Evolutionary conservation across 345 rosid genomes (phyloP).

Genomic region (Euphorbia pulcherrima): DNA sequence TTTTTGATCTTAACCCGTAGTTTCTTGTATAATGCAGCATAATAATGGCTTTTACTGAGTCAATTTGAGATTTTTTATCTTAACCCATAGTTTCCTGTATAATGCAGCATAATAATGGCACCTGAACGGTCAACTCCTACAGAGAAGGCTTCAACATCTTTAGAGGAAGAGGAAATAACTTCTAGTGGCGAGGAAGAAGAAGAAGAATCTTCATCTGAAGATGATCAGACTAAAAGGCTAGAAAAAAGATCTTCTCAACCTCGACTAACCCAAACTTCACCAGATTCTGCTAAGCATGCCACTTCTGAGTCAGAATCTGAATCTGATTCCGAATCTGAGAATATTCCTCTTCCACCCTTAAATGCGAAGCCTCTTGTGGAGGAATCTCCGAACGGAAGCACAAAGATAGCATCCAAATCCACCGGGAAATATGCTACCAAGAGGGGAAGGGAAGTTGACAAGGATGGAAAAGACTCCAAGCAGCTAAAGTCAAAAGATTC

Average conservation of each 20-base stretch:
- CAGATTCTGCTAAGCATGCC: background rate
- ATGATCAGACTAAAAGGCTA: background rate
- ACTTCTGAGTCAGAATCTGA: background rate
- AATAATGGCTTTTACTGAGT: too few species aligned
- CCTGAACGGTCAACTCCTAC: conserved; percentile 26
- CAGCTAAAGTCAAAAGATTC: conserved; percentile 19
- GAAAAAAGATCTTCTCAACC: too few species aligned
- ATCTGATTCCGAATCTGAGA: background rate
- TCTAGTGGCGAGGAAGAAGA: conserved; percentile 24
- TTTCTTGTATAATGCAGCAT: too few species aligned
- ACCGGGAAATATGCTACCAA: background rate
- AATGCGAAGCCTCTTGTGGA: conserved; percentile 10
- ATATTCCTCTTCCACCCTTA: too few species aligned
- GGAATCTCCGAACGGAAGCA: background rate
- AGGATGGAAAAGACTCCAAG: background rate
- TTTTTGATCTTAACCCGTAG: too few species aligned
- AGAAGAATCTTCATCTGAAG: background rate
- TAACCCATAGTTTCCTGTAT: too few species aligned
- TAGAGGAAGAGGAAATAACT: conserved; percentile 23
- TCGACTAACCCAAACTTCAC: too few species aligned
- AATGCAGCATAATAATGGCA: too few species aligned
- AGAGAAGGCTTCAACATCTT: conserved; percentile 35
- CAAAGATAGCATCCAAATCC: conserved; percentile 7
- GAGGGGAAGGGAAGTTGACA: conserved; percentile 1
- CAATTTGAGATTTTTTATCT: too few species aligned